Base-by-base conservation (phyloP, 2,329 filamentous ascomycete species). In the Penicillium sp. region DNA sequence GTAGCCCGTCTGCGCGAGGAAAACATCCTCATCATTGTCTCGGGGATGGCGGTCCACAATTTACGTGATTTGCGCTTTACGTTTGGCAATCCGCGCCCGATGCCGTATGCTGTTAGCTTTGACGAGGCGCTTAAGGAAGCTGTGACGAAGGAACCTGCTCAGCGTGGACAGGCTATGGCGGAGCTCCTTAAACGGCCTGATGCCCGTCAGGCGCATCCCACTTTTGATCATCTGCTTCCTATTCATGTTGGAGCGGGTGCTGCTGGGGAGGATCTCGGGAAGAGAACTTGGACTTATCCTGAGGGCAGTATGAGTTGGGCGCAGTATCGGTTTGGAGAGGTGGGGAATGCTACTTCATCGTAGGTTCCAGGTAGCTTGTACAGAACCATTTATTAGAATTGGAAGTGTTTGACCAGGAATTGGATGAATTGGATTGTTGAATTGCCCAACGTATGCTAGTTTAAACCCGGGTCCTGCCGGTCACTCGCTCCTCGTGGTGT, bases 1-100 rank as follows among this genome's bases (percentile, higher is more conserved):
- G 72, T 89, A 2, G 69, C 79, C 7, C 67, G 74, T n/a, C 74
- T 89, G 1, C 78, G 86, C 13, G 80, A 86, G 13, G 77, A 86
- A 44, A 79, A 79, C 14, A 75, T 88, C 42, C 73, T 85, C 40
- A 81, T 89, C 49, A 78, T 89, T 37, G 79, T 79, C 20, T 84
- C 84, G 0, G 86, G 86, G 9, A 88, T 89, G 84, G 83, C 84
- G 0, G 85, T 86, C 18, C 84, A 87, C 57, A 87, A 87, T 55
- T 69, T 86, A 28, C 73, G 78, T 1, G 79, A 86, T 52, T 41
- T 80, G 56, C 69, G 68, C 14, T 70, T 72, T 57, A 64, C 69
- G 11, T 70, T 72, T 54, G 73, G 71, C 6, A 66, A 73, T 37
- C 66, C 71, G 9, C 58, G 56, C 8, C 76, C 78, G 0, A 51